Conservation (phyloP, 768 basidiomycete genomes). For the Xerocomellus amylosporus region DNA sequence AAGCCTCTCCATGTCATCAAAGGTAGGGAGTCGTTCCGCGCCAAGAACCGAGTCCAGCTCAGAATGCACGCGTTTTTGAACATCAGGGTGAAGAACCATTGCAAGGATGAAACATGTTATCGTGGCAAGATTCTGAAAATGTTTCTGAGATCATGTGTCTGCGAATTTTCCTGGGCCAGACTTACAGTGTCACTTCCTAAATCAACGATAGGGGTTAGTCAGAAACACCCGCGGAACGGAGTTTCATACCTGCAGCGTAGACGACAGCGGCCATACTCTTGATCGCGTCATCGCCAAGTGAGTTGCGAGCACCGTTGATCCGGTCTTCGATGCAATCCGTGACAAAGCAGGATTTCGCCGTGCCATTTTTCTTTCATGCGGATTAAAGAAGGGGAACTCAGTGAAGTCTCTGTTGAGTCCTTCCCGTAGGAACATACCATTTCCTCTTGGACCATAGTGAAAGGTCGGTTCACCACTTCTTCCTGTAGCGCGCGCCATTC, state of each 20-base stretch:
- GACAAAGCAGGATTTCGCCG: slow-evolving; percentile 1
- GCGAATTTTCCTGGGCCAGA: neutral
- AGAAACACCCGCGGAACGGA: neutral
- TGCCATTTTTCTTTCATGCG: neutral
- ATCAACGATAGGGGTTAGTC: neutral
- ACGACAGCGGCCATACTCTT: slow-evolving; percentile 7
- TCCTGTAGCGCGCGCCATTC: slow-evolving; percentile 5
- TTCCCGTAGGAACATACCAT: neutral
- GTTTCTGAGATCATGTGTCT: neutral
- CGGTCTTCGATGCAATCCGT: slow-evolving; percentile 3
- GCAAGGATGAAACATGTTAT: slow-evolving; percentile 1
- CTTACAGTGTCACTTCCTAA: slow-evolving; percentile 7
- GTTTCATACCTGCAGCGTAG: slow-evolving; percentile 1
- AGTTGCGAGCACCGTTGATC: neutral
- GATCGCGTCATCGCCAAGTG: neutral
- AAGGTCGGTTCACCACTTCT: slow-evolving; percentile 1
- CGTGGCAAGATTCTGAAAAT: neutral
- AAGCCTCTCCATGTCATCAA: slow-evolving; percentile 1
- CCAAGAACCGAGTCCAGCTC: neutral
- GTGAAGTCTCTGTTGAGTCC: neutral
- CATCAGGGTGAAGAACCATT: neutral
- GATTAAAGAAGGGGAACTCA: neutral
- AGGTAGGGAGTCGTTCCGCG: slow-evolving; percentile 2
- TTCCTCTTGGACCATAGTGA: slow-evolving; percentile 1
- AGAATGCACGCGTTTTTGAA: neutral